Base-by-base conservation (phyloP, 139 green algal genomes). In the Microglena sp. region DNA sequence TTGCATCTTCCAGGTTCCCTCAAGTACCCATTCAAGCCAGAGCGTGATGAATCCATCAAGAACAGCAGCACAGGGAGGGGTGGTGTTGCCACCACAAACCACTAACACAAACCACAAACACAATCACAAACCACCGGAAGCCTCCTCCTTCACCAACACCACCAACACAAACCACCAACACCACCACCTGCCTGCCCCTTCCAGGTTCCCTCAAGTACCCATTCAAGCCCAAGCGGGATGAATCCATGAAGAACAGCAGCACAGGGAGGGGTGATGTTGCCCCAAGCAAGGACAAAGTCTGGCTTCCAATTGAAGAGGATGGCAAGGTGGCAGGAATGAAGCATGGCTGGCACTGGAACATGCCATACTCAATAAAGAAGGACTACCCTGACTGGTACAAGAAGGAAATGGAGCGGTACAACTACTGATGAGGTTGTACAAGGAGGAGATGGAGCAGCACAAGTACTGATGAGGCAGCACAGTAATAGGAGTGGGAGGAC, bases 271-370 rank as follows among this genome's bases (percentile, higher is more conserved):
- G 8, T 43, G 28, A 27, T 43, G 7, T 36, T n/a, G 36, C 56
- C 5, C 21, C 26, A 5, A 5, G 53, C 59, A 66, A 27, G 32
- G 33, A 11, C 32, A 53, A 66, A 7, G 11, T 21, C 59, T 66
- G 29, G 59, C 54, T 64, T 67, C 62, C 77, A 15, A 73, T n/a
- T n/a, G 78, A 30, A 85, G 67, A 1, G 50, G 62, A 4, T 4
- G 60, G 18, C 74, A 85, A 34, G 71, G 50, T 1, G 71, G 71
- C 1, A 53, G 78, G 2, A 50, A 67, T 7, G 28, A 27, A 15
- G 11, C 21, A 69, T n/a, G 74, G 67, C 2, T 86, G 79, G 79
- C 79, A 86, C 55, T 86, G 79, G 79, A 80, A 80, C 57, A 82
- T 79, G 66, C 79, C 79, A 4, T 82, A 76, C 36, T 65, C 53